Evolutionary conservation across 2,329 filamentous ascomycete genomes (phyloP).

Genomic region (Ceratocystis harringtonii): DNA sequence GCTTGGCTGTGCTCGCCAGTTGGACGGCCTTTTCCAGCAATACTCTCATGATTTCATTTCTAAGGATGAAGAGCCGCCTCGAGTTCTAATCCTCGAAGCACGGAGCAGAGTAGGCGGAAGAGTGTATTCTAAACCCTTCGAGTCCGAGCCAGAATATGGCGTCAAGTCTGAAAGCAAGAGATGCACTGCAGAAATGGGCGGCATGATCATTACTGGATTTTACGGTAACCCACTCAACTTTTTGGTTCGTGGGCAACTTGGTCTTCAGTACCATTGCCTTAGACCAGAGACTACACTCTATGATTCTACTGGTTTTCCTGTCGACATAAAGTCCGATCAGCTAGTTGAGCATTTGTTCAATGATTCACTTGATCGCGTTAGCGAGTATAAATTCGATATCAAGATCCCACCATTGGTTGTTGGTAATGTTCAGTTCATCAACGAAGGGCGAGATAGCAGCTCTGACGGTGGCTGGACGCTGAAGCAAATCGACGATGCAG

Average conservation of each 20-base stretch:
- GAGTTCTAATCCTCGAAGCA: conserved; percentile 72
- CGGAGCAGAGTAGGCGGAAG: conserved; percentile 76
- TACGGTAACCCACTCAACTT: conserved; percentile 91
- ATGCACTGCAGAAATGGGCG: conserved; percentile 88
- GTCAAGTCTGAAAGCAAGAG: conserved; percentile 37
- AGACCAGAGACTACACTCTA: conserved; percentile 75
- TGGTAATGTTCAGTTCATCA: conserved; percentile 68
- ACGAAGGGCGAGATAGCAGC: conserved; percentile 64
- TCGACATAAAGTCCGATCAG: conserved; percentile 63
- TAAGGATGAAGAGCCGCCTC: conserved; percentile 52
- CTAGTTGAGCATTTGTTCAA: conserved; percentile 88
- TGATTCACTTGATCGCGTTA: conserved; percentile 81
- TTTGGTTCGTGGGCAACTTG: conserved; percentile 78
- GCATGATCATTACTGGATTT: conserved; percentile 96
- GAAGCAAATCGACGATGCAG: conserved; percentile 52
- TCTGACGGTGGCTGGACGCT: conserved; percentile 40
- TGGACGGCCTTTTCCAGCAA: conserved; percentile 74
- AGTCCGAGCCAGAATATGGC: conserved; percentile 39
- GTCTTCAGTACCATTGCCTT: conserved; percentile 70
- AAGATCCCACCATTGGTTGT: conserved; percentile 56
- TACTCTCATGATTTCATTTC: conserved; percentile 54
- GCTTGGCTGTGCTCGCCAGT: conserved; percentile 76
- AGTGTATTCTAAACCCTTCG: conserved; percentile 67
- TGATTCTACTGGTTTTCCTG: conserved; percentile 62
- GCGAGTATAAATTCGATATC: conserved; percentile 72